phyloP scores from a whole-genome alignment of 768 basidiomycete species.

The Rhizopogon roseolus region DNA sequence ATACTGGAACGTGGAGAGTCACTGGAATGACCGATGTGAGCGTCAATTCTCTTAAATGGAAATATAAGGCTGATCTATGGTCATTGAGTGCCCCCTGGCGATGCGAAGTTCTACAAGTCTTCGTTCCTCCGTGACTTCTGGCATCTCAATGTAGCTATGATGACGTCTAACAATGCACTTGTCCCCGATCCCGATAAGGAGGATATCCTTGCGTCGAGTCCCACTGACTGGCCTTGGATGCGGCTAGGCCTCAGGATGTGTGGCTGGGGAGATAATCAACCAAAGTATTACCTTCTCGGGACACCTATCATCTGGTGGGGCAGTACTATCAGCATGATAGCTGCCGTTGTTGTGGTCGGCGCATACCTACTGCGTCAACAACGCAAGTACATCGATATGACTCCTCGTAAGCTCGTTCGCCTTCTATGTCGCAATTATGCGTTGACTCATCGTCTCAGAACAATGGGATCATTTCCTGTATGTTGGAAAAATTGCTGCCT shows the following conservation, averaged over 20 bases:
- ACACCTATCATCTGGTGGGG: constrained; percentile 95
- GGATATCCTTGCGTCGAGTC: constrained; percentile 91
- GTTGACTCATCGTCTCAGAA: constrained; percentile 32
- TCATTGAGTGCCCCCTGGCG: constrained; percentile 69
- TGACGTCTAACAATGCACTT: constrained; percentile 98
- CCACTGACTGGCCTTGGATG: constrained; percentile 92
- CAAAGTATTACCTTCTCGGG: constrained; percentile 92
- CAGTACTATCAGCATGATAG: constrained; percentile 58
- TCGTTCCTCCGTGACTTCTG: constrained; percentile 97
- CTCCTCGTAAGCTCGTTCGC: constrained; percentile 54
- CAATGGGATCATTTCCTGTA: constrained; percentile 96
- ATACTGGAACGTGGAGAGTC: constrained; percentile 98
- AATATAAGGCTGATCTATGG: background rate
- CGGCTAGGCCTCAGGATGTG: constrained; percentile 93
- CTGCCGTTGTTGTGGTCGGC: constrained; percentile 46
- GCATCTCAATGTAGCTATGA: constrained; percentile 99
- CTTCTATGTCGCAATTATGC: background rate
- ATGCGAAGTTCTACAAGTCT: constrained; percentile 80
- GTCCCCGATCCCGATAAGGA: constrained; percentile 98
- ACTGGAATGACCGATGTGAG: constrained; percentile 93
- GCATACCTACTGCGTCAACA: constrained; percentile 81
- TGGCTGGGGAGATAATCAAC: constrained; percentile 84
- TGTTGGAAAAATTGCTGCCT: constrained; percentile 84
- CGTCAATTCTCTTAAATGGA: constrained; percentile 12
- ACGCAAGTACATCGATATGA: constrained; percentile 89